phyloP scores from a whole-genome alignment of 768 basidiomycete genomes.

The Tylopilus balloui region DNA sequence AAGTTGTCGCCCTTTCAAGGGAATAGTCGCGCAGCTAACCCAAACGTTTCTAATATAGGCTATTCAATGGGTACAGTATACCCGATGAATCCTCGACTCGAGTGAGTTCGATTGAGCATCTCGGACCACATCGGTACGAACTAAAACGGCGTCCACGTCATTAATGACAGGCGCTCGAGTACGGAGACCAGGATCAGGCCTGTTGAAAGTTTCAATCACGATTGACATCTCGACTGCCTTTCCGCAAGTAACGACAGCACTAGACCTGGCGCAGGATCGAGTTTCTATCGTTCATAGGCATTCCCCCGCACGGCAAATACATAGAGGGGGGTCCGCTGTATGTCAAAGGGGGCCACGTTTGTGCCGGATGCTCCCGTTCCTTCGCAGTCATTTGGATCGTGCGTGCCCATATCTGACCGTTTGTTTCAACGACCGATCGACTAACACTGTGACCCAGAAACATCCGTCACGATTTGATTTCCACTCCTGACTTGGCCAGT shows the following conservation, averaged over 20 bases:
- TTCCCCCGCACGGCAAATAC: not conserved
- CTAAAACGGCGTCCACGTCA: not conserved
- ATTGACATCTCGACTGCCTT: no score
- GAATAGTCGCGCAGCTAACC: not conserved
- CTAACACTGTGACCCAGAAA: not conserved
- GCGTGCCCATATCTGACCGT: not conserved
- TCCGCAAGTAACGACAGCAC: no score
- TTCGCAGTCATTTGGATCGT: not conserved
- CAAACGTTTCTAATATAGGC: no score
- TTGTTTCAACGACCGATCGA: not conserved
- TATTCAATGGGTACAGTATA: not conserved
- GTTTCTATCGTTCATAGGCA: not conserved
- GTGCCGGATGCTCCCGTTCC: not conserved
- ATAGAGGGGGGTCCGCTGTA: not conserved
- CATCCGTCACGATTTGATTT: not conserved
- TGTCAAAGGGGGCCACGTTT: not conserved
- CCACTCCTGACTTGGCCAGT: not conserved
- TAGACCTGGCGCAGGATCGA: not conserved
- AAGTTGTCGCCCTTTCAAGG: not conserved
- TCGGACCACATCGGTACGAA: not conserved
- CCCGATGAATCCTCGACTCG: conserved; percentile 3
- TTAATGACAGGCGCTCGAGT: not conserved
- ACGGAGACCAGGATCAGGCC: not conserved
- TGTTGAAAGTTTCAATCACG: not conserved
- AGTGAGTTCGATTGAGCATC: conserved; percentile 6